phyloP scores from a whole-genome alignment of 805 yeast genomes.

The Debaryomyces castellii region DNA sequence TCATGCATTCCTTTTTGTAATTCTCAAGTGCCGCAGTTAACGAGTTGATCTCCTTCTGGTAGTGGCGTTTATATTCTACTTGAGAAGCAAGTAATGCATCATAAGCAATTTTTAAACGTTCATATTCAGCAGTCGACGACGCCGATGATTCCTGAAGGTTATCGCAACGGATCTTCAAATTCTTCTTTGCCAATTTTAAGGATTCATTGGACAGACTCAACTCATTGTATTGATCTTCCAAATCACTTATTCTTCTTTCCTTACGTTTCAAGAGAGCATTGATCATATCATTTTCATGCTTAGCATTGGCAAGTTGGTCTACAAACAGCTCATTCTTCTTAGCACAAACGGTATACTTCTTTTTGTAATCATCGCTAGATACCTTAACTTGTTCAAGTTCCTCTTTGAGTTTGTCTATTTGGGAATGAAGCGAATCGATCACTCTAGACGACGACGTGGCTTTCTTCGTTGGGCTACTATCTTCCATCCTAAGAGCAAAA shows the following conservation, averaged over 20 bases:
- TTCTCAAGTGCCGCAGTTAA: constrained; percentile 36
- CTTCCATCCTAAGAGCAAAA: constrained; percentile 14
- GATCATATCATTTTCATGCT: constrained; percentile 76
- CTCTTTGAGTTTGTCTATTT: constrained; percentile 42
- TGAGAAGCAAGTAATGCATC: constrained; percentile 55
- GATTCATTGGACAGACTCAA: constrained; percentile 48
- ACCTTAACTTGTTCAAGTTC: constrained; percentile 42
- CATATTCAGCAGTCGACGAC: constrained; percentile 49
- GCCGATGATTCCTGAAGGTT: constrained; percentile 48
- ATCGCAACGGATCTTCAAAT: constrained; percentile 48
- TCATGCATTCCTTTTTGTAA: constrained; percentile 36
- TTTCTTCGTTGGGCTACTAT: constrained; percentile 18
- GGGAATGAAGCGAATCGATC: constrained; percentile 55
- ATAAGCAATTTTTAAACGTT: constrained; percentile 56
- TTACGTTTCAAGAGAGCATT: constrained; percentile 67
- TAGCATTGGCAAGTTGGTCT: constrained; percentile 66
- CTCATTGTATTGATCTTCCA: constrained; percentile 58
- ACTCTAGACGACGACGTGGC: constrained; percentile 25
- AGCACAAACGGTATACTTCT: constrained; percentile 48
- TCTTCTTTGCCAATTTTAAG: constrained; percentile 48
- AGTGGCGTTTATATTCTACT: constrained; percentile 50
- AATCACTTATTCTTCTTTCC: constrained; percentile 64
- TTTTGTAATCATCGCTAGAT: constrained; percentile 49
- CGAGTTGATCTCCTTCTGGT: constrained; percentile 40
- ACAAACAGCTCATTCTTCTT: constrained; percentile 53